phyloP scores from a whole-genome alignment of 345 rosid genomes.

The Excoecaria agallocha region DNA sequence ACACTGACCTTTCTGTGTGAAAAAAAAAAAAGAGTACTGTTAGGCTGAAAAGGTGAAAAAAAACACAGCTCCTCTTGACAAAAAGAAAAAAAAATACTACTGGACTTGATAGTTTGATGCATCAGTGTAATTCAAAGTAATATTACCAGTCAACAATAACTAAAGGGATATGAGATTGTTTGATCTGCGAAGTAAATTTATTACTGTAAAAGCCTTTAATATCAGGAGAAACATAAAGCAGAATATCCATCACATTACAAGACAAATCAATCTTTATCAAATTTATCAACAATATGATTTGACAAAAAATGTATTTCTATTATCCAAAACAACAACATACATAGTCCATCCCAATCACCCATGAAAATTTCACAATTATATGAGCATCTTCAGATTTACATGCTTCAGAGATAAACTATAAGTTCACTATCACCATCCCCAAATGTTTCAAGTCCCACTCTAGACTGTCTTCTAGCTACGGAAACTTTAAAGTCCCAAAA shows the following conservation, averaged over 20 bases:
- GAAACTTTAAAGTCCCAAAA: no score
- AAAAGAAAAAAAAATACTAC: background rate
- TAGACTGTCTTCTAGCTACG: background rate
- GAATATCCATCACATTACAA: background rate
- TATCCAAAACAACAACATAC: background rate
- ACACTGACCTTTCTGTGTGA: slow-evolving; percentile 58
- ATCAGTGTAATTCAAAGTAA: background rate
- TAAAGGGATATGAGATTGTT: background rate
- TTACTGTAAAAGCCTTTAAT: background rate
- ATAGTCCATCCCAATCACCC: background rate
- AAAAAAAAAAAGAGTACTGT: slow-evolving; percentile 5
- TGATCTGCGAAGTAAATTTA: background rate
- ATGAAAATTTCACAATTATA: slow-evolving; percentile 1
- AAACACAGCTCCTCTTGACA: background rate
- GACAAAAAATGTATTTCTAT: background rate
- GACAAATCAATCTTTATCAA: background rate
- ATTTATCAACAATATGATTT: background rate
- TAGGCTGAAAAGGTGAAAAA: background rate
- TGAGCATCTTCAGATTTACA: background rate
- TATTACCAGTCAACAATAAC: background rate
- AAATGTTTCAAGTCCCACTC: background rate
- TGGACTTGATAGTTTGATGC: background rate
- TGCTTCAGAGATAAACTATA: background rate
- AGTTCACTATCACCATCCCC: background rate
- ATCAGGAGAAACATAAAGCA: background rate